Conservation (phyloP, 108 stramenopile genomes). For the Ochromonas danica region DNA sequence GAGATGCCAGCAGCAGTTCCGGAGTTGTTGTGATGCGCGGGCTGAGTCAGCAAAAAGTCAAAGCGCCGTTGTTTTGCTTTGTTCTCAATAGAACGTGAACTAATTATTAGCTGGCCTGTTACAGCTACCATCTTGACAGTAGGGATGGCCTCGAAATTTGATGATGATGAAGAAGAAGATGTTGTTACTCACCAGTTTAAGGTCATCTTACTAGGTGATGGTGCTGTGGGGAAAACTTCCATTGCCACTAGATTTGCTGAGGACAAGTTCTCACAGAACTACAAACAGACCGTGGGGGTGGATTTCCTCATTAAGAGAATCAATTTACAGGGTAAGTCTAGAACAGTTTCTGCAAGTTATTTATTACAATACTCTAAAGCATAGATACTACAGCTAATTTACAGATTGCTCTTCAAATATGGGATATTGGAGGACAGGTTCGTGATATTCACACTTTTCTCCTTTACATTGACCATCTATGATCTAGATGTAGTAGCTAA, state of each 20-base stretch:
- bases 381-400: conserved; percentile 37
- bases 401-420: conserved; percentile 59
- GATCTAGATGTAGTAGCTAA: too few species aligned
- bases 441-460: too few species aligned
- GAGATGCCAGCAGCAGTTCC: too few species aligned
- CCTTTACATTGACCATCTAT: too few species aligned
- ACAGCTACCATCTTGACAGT: too few species aligned
- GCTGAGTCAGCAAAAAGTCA: too few species aligned
- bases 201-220: conserved; percentile 63
- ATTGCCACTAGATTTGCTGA: conserved; percentile 57
- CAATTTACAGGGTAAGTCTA: conserved; percentile 49
- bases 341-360: neutral
- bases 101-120: too few species aligned
- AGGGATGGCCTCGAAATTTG: neutral
- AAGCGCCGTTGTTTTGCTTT: too few species aligned
- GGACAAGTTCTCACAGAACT: conserved; percentile 50
- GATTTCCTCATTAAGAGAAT: conserved; percentile 66
- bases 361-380: neutral
- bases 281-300: conserved; percentile 68
- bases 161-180: conserved; percentile 24
- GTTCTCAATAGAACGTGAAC: too few species aligned
- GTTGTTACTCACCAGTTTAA: conserved; percentile 10
- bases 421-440: conserved; percentile 65
- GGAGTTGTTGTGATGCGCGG: too few species aligned
- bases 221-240: conserved; percentile 65